Conservation (phyloP, 1,284 basidiomycete species). For the Gomphus sp. region DNA sequence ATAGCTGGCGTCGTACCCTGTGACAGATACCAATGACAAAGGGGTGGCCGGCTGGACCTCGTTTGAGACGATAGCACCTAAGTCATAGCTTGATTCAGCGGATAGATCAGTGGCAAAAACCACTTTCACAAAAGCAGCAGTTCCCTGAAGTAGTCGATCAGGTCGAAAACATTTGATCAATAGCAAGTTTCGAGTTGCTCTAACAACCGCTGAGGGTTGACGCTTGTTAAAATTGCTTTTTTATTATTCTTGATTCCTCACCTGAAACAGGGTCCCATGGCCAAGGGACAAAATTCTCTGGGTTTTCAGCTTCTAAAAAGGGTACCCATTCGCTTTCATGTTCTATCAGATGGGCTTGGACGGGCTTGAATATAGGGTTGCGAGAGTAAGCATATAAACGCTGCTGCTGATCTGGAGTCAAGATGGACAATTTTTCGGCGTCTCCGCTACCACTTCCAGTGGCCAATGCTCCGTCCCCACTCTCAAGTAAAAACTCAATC, state of each 20-base stretch:
- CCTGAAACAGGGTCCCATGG: conserved; percentile 71
- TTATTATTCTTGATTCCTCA: conserved; percentile 30
- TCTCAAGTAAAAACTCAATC: conserved; percentile 85
- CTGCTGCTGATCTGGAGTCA: conserved; percentile 57
- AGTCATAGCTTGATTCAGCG: conserved; percentile 59
- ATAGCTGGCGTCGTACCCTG: conserved; percentile 96
- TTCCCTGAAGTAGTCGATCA: conserved; percentile 79
- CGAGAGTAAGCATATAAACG: conserved; percentile 63
- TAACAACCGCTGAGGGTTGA: conserved; percentile 46
- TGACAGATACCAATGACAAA: conserved; percentile 84
- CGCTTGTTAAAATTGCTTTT: conserved; percentile 9
- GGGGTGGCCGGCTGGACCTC: conserved; percentile 79
- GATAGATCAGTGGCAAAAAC: conserved; percentile 81
- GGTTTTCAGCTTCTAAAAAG: conserved; percentile 63
- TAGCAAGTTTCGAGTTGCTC: conserved; percentile 67
- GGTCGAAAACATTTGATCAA: conserved; percentile 87
- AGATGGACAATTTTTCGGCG: conserved; percentile 36
- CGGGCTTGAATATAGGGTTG: conserved; percentile 68
- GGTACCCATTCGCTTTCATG: conserved; percentile 66
- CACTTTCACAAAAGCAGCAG: conserved; percentile 60
- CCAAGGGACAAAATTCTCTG: conserved; percentile 67
- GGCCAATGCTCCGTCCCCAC: conserved; percentile 58
- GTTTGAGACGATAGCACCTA: conserved; percentile 66
- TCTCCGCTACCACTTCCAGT: conserved; percentile 27
- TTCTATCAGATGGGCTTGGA: conserved; percentile 58